These are phyloP conservation scores for Globisporangium middletonii DNA, from an alignment of 352 stramenopile genomes.

Conservation along the genomic window DNA sequence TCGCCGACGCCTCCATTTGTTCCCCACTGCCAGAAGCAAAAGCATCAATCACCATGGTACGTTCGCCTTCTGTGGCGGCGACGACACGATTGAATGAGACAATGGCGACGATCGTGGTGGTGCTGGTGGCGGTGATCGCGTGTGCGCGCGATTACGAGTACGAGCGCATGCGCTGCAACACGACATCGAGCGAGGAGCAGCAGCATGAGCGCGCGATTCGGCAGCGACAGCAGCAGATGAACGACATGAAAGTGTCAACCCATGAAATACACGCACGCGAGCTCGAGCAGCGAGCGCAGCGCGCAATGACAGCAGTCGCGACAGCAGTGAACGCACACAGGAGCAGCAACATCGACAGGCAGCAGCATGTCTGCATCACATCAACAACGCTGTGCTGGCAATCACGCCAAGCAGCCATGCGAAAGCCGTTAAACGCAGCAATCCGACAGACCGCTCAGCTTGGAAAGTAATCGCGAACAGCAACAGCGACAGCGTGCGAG, in stretches of 20 bases:
- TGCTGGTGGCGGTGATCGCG: neutral
- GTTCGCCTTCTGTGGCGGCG: constrained; percentile 14
- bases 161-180: neutral
- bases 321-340: neutral
- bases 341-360: neutral
- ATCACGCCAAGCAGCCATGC: neutral
- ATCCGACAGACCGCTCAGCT: too few relatives aligned
- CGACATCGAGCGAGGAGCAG: neutral
- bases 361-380: neutral
- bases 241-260: too few relatives aligned
- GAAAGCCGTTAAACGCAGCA: neutral
- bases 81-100: neutral
- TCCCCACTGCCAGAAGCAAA: constrained; percentile 81
- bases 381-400: too few relatives aligned
- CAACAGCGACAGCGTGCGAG: too few relatives aligned
- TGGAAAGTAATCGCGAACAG: too few relatives aligned
- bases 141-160: neutral
- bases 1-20: constrained; percentile 48
- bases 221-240: too few relatives aligned
- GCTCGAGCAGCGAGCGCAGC: too few relatives aligned
- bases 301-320: neutral
- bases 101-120: neutral
- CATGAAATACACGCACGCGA: too few relatives aligned
- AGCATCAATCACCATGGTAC: constrained; percentile 83
- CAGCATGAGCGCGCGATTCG: too few relatives aligned